Percentiles rank a stretch among this genome's conserved stretches.
phyloP scores from a whole-genome alignment of 192 early-diverging fungal species.

The Coemansia sp. region DNA sequence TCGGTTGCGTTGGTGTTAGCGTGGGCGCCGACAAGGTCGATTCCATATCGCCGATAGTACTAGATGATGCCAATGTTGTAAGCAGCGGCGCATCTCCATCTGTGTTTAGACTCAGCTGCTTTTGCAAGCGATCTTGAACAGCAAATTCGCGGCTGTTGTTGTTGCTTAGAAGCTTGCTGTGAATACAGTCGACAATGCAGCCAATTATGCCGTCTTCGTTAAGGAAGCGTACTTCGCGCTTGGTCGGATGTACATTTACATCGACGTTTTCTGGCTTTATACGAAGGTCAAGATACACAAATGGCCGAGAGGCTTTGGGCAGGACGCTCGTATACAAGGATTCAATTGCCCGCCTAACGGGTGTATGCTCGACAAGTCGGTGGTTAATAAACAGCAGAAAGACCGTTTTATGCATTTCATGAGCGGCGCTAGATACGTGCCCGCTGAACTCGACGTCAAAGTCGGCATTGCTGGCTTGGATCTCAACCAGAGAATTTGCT shows the following conservation, averaged over 20 bases:
- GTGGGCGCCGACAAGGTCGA: conserved; percentile 3
- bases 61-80: conserved; percentile 6
- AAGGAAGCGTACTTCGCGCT: conserved; percentile 90
- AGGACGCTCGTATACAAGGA: conserved; percentile 73
- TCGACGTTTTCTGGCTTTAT: conserved; percentile 89
- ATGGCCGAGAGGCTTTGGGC: conserved; percentile 83
- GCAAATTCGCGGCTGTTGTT: conserved; percentile 74
- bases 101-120: conserved; percentile 5
- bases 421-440: conserved; percentile 86
- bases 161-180: conserved; percentile 62
- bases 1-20: background rate
- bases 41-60: background rate
- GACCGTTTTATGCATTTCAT: conserved; percentile 76
- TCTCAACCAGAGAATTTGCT: conserved; percentile 70
- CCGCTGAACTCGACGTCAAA: conserved; percentile 68
- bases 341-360: conserved; percentile 82
- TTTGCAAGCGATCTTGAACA: conserved; percentile 54
- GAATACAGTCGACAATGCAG: conserved; percentile 65
- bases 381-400: conserved; percentile 95
- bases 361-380: conserved; percentile 69
- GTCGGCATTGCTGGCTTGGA: conserved; percentile 54
- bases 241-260: conserved; percentile 98
- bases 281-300: conserved; percentile 86
- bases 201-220: conserved; percentile 83
- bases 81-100: conserved; percentile 2